phyloP scores from a whole-genome alignment of 2,329 filamentous ascomycete species.

The Aspergillus japonicus region DNA sequence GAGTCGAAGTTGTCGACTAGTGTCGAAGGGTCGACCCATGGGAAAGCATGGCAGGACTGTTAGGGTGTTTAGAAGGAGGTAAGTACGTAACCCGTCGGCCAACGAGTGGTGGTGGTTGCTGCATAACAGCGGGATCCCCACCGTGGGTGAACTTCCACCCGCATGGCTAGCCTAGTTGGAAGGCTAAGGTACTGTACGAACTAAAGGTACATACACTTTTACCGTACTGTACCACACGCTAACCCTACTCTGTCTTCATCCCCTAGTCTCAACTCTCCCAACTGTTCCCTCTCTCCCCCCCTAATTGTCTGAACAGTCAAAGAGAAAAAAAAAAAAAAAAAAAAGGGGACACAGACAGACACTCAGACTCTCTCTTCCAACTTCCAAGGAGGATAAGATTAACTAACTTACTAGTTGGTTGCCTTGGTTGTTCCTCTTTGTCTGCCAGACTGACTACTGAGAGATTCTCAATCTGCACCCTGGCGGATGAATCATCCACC shows the following conservation, averaged over 20 bases:
- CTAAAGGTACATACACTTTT: no score
- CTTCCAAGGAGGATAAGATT: not conserved
- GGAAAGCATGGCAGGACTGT: not conserved
- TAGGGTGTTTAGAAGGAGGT: not conserved
- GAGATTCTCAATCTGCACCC: not conserved
- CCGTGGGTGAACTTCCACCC: constrained; percentile 6
- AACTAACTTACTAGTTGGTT: not conserved
- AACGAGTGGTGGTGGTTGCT: constrained; percentile 3
- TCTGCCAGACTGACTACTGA: not conserved
- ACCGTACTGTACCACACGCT: not conserved
- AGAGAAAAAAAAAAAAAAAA: not conserved
- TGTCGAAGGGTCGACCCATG: not conserved
- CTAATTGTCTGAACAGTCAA: not conserved
- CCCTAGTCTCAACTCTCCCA: not conserved
- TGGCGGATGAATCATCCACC: not conserved
- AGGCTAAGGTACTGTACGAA: no score
- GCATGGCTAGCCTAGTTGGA: not conserved
- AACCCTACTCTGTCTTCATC: not conserved
- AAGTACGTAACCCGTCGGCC: not conserved
- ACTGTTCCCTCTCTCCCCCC: not conserved
- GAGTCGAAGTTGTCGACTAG: not conserved
- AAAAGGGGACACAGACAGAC: not conserved
- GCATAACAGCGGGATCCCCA: constrained; percentile 8
- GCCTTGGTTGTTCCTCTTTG: not conserved
- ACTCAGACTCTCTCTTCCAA: not conserved